Evolutionary conservation across 192 early-diverging fungal genomes (phyloP), one percentile per base, ranked within the genome.

Genomic region (Linderina pennispora): DNA sequence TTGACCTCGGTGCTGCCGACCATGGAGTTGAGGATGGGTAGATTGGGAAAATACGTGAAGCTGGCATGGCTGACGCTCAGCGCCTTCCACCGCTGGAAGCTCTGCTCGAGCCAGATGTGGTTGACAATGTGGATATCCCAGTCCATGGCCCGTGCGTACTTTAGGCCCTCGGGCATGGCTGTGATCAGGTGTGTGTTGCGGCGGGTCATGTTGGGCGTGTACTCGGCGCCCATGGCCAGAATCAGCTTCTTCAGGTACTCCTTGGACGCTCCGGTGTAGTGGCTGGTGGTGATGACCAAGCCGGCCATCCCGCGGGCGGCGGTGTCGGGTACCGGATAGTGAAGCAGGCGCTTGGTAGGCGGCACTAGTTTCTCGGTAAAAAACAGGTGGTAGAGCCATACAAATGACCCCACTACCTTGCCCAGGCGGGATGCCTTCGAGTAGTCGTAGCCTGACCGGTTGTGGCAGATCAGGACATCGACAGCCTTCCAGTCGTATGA

Each of bases 71-170:
- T 72, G 15, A 80, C 76, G 8, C 75, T 58, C 41, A 81, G 77
- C 20, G 76, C 32, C 39, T 53, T 41, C 83, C 87, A 86, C 20
- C 65, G 44, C 43, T 75, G 75, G 54, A 75, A 90, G 56, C 80
- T 76, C 22, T 84, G 84, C 66, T 94, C 91, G 0, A 94, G 44
- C 91, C 91, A 94, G 14, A 90, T 36, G 61, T 94, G 91, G 59
- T 94, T 91, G 6, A 90, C 75, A 4, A 88, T 60, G 17, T 80
- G 60, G 6, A 87, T 53, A 36, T 83, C 79, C 79, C 86, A 85
- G 34, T 80, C 67, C 10, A 75, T 41, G 1, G 82, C 88, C 32
- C 55, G 58, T 25, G 48, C 43, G 48, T 77, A 86, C 55, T 93
- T 93, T 37, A 74, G 69, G 14, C 89, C 86, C 8, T 49, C 57